These are phyloP conservation scores for Claviceps quebecensis DNA, from an alignment of 2,329 filamentous ascomycete genomes.

Conservation along the genomic window DNA sequence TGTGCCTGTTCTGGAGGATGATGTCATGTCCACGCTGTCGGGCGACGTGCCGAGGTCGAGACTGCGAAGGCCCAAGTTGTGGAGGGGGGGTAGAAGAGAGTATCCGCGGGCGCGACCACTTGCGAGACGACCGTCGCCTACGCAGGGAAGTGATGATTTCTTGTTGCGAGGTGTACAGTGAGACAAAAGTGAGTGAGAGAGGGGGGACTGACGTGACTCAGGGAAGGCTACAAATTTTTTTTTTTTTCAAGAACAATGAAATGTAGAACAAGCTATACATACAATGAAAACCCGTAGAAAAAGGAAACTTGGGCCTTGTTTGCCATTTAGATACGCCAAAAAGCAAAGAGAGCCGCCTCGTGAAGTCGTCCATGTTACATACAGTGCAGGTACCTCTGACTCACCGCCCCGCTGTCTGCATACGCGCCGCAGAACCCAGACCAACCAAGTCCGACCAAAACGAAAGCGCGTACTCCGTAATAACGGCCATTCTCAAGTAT, in stretches of 20 bases:
- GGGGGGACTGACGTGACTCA: not conserved
- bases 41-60: conserved; percentile 11
- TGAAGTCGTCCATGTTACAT: too few species aligned
- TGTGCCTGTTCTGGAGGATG: conserved; percentile 19
- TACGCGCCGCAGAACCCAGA: too few species aligned
- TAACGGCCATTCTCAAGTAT: too few species aligned
- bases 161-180: not conserved
- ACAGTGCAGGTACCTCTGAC: too few species aligned
- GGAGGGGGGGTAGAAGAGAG: conserved; percentile 3
- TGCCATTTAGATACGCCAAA: too few species aligned
- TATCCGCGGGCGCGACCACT: conserved; percentile 4
- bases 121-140: not conserved
- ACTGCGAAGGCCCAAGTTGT: conserved; percentile 4
- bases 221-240: not conserved
- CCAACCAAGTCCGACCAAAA: too few species aligned
- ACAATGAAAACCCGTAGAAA: not conserved
- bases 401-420: too few species aligned
- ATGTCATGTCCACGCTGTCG: conserved; percentile 16
- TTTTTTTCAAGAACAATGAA: too few species aligned
- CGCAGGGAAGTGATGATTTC: not conserved
- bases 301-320: too few species aligned
- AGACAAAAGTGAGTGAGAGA: not conserved
- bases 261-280: too few species aligned
- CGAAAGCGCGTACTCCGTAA: too few species aligned
- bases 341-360: too few species aligned